Base-by-base conservation (phyloP, 2,329 filamentous ascomycete genomes). In the Diaporthe velutina region DNA sequence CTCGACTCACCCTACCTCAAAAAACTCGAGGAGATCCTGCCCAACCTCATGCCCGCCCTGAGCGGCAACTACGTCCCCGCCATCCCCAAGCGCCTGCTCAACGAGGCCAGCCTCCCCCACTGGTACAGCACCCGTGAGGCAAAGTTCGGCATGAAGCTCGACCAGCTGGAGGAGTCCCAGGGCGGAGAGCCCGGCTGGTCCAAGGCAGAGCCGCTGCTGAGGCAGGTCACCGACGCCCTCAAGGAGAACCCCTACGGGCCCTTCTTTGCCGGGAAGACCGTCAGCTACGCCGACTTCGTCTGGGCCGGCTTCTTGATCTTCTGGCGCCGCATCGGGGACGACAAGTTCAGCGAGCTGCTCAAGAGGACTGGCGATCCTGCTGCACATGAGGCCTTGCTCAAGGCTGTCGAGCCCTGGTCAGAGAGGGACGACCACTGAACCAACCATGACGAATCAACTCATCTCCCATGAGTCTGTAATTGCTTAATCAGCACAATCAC, bases 241-340 rank as follows among this genome's bases (percentile, higher is more conserved):
- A 87, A 87, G 77, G 88, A 91, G 82, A 88, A 88, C 50, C 79
- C 83, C 0, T 85, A 87, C 0, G 93, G 93, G 0, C 89, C 90
- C 0, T 94, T 90, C 79, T 90, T 94, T 72, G 66, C 89, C 75
- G 93, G 93, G 0, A 82, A 87, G 61, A 86, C 85, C 75, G 83
- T 87, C 5, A 86, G 85, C 50, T 93, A 89, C 80, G 88, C 87
- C 5, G 91, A 92, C 79, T 89, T 94, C 73, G 84, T 90, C 57
- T 81, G 79, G 80, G 78, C 55, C 1, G 78, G 78, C 15, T 79
- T 81, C 55, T 77, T 85, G 73, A 77, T 85, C n/a, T 85, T 85
- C 78, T 77, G 79, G 30, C 73, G 81, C 75, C 77, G 80, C 1
- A 77, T 86, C 6, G 84, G 83, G 7, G 79, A 82, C 6, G 83